Evolutionary conservation across 148 eudicot species (phyloP), one percentile per base, ranked within the genome.

Genomic region (Dianthus caryophyllus): DNA sequence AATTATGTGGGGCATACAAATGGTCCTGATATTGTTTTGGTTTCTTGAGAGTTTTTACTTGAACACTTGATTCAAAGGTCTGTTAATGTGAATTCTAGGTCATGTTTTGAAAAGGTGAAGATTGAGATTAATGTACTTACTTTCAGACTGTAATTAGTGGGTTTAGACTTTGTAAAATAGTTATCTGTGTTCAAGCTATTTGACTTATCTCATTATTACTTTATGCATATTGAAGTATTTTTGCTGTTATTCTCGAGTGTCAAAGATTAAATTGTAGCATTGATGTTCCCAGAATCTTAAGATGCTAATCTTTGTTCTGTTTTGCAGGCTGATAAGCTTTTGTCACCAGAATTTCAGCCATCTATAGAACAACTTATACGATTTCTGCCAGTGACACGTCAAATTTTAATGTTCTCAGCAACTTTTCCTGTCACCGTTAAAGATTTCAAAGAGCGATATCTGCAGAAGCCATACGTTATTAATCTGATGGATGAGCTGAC

Each of bases 401-500:
- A 91, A 59, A 81, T 91, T 47, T 79, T 91, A 76, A 88, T 91
- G 97, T 91, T 79, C 71, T 91, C 97, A 36, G 96, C 97, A 64
- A 91, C 97, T 68, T 88, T 88, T 79, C 97, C 97, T 25, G 92
- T 91, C 60, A 89, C 96, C 62, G 87, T 91, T 17, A 89, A 91
- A 75, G 83, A 77, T 71, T 91, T 91, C 44, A 88, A 87, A 64
- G 97, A 89, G 39, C 81, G 80, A 81, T 87, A 82, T 80, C 73
- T 91, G 43, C 68, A 72, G 50, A 91, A 82, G 60, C 91, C 96
- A 5, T 89, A 88, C 63, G 70, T 88, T 73, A 89, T 91, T 48
- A 91, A 91, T 69, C 88, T 91, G 26, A 91, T 91, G 97, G 96
- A 91, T 33, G 94, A 91, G 78, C 93, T 91, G 72, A 91, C 96